Base-by-base conservation (phyloP, 345 rosid genomes). In the Salix viminalis region DNA sequence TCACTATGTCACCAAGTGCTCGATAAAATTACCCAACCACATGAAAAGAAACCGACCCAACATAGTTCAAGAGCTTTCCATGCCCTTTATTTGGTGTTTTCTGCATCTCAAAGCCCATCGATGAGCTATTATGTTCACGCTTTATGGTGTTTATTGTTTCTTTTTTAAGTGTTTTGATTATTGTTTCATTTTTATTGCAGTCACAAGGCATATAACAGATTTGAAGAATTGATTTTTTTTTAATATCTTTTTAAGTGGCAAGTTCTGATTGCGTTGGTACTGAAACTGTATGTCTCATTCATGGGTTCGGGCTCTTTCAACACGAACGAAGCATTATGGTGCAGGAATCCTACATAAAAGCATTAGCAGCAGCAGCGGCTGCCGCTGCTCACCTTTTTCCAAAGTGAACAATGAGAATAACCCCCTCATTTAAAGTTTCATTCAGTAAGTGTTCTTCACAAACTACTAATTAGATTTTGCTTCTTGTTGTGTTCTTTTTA, bases 301-400 rank as follows among this genome's bases (percentile, higher is more conserved):
- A 12, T 73, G 68, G 73, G 65, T 73, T 69, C 74, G 77, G 60
- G 32, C 74, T 30, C 74, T 78, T 78, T 72, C 52, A 41, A 42
- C 67, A 12, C 64, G 73, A 79, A 79, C 34, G 69, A 18, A 73
- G 76, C 69, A 67, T 42, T 42, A 2, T 67, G 56, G 18, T 73
- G 24, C 52, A 0, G 34, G 36, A 74, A 19, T 67, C 32, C 64
- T 44, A 26, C 28, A 15, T 30, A 48, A 16, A 52, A 67, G 21
- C 58, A 52, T 26, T 26, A 19, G 6, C 39, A 30, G 44, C 46
- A 30, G 56, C 48, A 11, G 61, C 44, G 16, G 11, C 37, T 36
- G 13, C 48, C 19, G 61, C 44, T 24, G 11, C 37, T 24, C 28
- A 64, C 41, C 11, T 56, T 50, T 67, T 54, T 58, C 65, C 54